phyloP scores from a whole-genome alignment of 306 rosid genomes.

The Quillaja saponaria region DNA sequence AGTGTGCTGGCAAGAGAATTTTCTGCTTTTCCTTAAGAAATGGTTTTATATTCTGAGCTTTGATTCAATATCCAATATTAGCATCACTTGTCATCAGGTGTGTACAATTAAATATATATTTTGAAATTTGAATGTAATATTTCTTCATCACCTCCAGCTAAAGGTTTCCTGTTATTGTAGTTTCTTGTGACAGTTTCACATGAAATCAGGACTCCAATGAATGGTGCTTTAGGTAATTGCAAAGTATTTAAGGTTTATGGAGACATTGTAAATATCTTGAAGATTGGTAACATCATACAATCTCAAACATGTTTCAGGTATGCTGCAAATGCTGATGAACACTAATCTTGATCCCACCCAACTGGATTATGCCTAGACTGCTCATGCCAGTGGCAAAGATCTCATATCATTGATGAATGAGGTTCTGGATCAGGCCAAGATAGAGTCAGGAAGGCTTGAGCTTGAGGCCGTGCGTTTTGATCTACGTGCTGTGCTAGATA shows the following conservation, averaged over 20 bases:
- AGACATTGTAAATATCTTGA: conserved; percentile 2
- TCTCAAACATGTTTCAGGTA: conserved; percentile 55
- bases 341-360: conserved; percentile 82
- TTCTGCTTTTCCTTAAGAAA: conserved; percentile 14
- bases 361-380: conserved; percentile 79
- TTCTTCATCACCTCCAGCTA: conserved; percentile 15
- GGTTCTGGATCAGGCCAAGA: conserved; percentile 97
- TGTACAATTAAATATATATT: conserved; percentile 6
- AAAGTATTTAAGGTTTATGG: conserved; percentile 23
- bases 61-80: conserved; percentile 3
- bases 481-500: conserved; percentile 74
- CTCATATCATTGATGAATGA: conserved; percentile 84
- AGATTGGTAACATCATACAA: conserved; percentile 24
- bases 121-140: not conserved
- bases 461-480: conserved; percentile 86
- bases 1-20: conserved; percentile 1
- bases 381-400: conserved; percentile 80
- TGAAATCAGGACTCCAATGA: conserved; percentile 99
- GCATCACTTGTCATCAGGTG: conserved; percentile 4
- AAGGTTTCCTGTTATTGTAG: conserved; percentile 47
- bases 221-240: conserved; percentile 83
- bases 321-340: conserved; percentile 98
- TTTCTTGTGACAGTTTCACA: conserved; percentile 98
- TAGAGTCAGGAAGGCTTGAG: conserved; percentile 91
- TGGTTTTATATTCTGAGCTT: conserved; percentile 17